Evolutionary conservation across 2,329 filamentous ascomycete genomes (phyloP).

Genomic region (Monilinia polystroma): DNA sequence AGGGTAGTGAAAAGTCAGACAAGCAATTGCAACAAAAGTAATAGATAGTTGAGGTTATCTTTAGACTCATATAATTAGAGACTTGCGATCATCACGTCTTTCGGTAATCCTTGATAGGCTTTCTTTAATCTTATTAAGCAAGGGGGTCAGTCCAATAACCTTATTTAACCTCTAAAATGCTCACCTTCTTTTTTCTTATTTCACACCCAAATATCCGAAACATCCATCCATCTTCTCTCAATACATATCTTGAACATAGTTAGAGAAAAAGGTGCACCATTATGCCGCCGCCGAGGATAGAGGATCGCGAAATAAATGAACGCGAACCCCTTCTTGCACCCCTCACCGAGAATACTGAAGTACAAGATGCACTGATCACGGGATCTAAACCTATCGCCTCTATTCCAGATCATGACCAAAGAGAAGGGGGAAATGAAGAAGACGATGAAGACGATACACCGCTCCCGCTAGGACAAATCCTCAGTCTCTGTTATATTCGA

Average conservation of each 20-base stretch:
- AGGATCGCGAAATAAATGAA: background rate
- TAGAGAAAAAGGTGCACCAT: background rate
- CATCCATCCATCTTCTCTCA: no score
- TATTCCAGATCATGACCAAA: background rate
- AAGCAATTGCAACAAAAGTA: no score
- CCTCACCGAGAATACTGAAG: background rate
- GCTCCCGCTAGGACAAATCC: slow-evolving; percentile 63
- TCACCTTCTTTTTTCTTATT: slow-evolving; percentile 3
- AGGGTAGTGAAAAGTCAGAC: no score
- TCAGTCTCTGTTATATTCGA: slow-evolving; percentile 71
- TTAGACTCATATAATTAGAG: no score
- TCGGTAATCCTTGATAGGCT: no score
- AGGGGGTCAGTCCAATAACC: background rate
- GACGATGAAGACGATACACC: slow-evolving; percentile 45
- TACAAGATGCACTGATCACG: slow-evolving; percentile 11
- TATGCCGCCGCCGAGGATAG: background rate
- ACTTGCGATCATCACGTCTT: no score
- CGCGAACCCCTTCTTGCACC: slow-evolving; percentile 14
- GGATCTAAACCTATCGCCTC: slow-evolving; percentile 4
- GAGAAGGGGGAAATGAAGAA: background rate
- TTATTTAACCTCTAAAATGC: background rate
- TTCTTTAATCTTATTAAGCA: no score
- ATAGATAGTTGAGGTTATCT: no score
- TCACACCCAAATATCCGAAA: background rate
- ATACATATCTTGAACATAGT: background rate